Conservation (phyloP, 768 basidiomycete species). For the Russula lepida region DNA sequence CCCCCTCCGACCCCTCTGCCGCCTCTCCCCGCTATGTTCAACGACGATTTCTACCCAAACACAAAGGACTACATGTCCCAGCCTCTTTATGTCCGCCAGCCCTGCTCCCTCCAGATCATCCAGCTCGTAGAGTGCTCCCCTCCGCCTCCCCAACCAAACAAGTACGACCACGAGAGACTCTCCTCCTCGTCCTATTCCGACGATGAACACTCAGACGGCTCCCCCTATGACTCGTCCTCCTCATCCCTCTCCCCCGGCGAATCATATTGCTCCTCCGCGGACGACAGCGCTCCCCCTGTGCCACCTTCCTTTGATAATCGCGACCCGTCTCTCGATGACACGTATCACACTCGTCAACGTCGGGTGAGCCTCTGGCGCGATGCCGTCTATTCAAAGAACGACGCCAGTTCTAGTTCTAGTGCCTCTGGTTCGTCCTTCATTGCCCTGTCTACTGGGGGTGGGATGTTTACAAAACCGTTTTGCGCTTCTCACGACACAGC, state of each 20-base stretch:
- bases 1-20: not conserved
- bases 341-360: constrained; percentile 47
- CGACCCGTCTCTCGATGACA: constrained; percentile 36
- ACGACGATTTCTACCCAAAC: constrained; percentile 15
- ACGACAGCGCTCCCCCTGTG: constrained; percentile 24
- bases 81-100: constrained; percentile 21
- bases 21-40: constrained; percentile 21
- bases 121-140: constrained; percentile 22
- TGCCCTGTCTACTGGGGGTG: not conserved
- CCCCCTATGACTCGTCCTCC: constrained; percentile 38
- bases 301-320: constrained; percentile 10
- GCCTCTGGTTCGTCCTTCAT: constrained; percentile 3
- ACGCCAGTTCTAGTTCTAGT: not conserved
- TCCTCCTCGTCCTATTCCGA: constrained; percentile 24
- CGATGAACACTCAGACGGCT: constrained; percentile 7
- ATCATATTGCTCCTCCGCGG: constrained; percentile 68
- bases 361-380: constrained; percentile 71
- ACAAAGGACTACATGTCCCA: constrained; percentile 13
- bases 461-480: no score
- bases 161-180: constrained; percentile 26
- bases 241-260: constrained; percentile 38
- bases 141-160: constrained; percentile 22
- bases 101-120: constrained; percentile 18
- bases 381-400: constrained; percentile 36
- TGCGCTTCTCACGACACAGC: not conserved